Percentiles rank a stretch among this genome's conserved stretches.
phyloP scores from a whole-genome alignment of 257 asterid genomes.

The Solanum habrochaites region DNA sequence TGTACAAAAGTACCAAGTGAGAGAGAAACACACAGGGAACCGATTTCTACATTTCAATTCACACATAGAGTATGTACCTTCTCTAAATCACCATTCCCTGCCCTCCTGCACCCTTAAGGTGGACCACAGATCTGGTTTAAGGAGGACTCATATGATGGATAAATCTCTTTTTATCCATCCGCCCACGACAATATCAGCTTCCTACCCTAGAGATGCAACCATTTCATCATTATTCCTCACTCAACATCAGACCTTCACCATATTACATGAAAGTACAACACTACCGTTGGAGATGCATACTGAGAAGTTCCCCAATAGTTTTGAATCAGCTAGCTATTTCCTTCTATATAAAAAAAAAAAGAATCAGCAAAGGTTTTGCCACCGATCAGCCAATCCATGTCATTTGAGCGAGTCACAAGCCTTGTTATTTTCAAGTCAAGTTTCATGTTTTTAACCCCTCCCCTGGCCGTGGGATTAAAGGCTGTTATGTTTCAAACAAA shows the following conservation, averaged over 20 bases:
- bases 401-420: neutral
- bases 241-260: neutral
- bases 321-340: neutral
- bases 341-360: neutral
- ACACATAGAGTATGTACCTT: neutral
- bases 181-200: neutral
- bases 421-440: neutral
- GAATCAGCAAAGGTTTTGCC: neutral
- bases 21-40: neutral
- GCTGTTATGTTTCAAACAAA: neutral
- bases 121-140: neutral
- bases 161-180: neutral
- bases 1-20: neutral
- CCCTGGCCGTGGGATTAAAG: neutral
- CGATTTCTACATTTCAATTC: neutral
- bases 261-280: neutral
- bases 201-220: neutral
- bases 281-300: neutral
- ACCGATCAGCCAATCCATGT: neutral
- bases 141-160: neutral
- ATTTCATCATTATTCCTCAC: neutral
- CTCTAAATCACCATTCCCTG: neutral
- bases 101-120: neutral
- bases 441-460: neutral
- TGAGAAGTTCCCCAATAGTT: neutral